Conservation (phyloP, 192 early-diverging fungal species). For the Backusella mclennaniae region DNA sequence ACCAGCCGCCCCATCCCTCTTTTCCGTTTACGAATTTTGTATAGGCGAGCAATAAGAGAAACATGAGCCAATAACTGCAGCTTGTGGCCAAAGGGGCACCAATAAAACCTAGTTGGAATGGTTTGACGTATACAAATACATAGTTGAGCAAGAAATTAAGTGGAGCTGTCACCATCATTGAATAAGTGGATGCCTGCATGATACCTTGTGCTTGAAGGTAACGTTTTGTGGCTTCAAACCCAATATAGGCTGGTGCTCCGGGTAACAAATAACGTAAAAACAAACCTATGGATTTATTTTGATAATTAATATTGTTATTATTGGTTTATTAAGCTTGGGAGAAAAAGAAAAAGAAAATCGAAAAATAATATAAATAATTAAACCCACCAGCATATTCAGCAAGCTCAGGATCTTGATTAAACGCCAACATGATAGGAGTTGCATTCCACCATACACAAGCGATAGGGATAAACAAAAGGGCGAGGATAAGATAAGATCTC, state of each 20-base stretch:
- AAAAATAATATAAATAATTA: background rate
- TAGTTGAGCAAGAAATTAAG: conserved; percentile 65
- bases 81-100: conserved; percentile 70
- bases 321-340: background rate
- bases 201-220: conserved; percentile 87
- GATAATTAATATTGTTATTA: background rate
- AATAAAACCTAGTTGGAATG: conserved; percentile 51
- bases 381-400: conserved; percentile 19
- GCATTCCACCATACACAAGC: conserved; percentile 30
- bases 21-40: conserved; percentile 49
- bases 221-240: conserved; percentile 81
- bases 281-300: conserved; percentile 1
- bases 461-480: conserved; percentile 30
- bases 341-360: background rate
- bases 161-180: conserved; percentile 58
- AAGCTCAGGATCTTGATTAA: conserved; percentile 29
- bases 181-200: conserved; percentile 78
- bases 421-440: conserved; percentile 3
- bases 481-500: conserved; percentile 25
- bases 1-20: conserved; percentile 75
- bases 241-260: conserved; percentile 73
- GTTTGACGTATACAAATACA: conserved; percentile 57
- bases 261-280: conserved; percentile 68
- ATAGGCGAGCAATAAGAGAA: conserved; percentile 52
- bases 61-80: conserved; percentile 63